These are phyloP conservation scores for Hygrocybe punicea DNA, from an alignment of 768 basidiomycete species.

Conservation along the genomic window DNA sequence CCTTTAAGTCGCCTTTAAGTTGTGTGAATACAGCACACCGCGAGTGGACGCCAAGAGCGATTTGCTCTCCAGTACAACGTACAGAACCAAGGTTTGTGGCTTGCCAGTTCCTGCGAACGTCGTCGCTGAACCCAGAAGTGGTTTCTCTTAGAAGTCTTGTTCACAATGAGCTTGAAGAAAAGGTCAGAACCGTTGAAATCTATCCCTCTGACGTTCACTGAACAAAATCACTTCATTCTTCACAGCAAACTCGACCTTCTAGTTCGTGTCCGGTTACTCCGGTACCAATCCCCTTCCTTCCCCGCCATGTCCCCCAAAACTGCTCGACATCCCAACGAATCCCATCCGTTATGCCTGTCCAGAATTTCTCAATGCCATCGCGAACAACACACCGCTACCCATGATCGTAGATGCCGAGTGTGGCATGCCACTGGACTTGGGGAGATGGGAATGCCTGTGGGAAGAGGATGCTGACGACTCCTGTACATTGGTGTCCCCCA, in stretches of 20 bases:
- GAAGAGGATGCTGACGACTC: slow-evolving; percentile 71
- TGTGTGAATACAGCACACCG: no score
- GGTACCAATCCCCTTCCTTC: slow-evolving; percentile 92
- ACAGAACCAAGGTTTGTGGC: no score
- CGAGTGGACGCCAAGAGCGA: no score
- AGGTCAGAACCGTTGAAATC: slow-evolving; percentile 32
- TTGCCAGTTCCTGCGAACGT: no score
- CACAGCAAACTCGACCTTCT: slow-evolving; percentile 82
- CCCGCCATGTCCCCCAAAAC: slow-evolving; percentile 95
- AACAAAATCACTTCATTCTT: slow-evolving; percentile 11
- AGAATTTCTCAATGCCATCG: slow-evolving; percentile 77
- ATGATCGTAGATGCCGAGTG: slow-evolving; percentile 97
- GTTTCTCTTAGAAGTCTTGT: neutral
- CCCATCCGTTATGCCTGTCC: slow-evolving; percentile 84
- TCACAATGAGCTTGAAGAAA: slow-evolving; percentile 54
- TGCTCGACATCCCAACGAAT: slow-evolving; percentile 88
- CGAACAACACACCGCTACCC: slow-evolving; percentile 78
- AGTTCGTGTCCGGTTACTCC: slow-evolving; percentile 89
- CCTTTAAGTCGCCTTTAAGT: no score
- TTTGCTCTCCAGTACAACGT: no score
- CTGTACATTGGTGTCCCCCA: slow-evolving; percentile 40
- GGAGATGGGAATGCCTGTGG: slow-evolving; percentile 80
- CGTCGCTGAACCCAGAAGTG: no score
- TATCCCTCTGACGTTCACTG: slow-evolving; percentile 9
- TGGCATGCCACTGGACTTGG: slow-evolving; percentile 92